Percentiles rank a stretch among this genome's conserved stretches.
phyloP scores from a whole-genome alignment of 805 yeast genomes.

The Ogataea trehalophila region DNA sequence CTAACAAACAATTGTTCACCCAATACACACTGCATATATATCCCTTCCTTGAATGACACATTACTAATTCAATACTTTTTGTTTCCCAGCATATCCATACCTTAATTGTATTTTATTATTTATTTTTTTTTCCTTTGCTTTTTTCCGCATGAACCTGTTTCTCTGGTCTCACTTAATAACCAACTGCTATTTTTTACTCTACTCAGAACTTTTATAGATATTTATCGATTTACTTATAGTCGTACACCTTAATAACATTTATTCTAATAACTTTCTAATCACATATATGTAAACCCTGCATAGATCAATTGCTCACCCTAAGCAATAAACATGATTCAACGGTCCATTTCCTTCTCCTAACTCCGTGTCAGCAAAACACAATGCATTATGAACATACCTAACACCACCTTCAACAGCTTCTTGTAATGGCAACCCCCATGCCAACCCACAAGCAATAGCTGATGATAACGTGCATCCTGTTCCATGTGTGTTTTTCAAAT shows the following conservation, averaged over 20 bases:
- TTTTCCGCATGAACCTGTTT: no score
- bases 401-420: constrained; percentile 53
- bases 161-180: no score
- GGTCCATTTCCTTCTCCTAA: constrained; percentile 65
- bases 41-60: neutral
- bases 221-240: neutral
- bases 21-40: neutral
- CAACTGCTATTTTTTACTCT: no score
- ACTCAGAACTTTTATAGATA: no score
- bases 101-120: no score
- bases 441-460: constrained; percentile 69
- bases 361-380: constrained; percentile 36
- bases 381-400: constrained; percentile 62
- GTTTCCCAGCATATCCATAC: neutral
- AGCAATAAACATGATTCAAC: constrained; percentile 47
- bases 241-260: neutral
- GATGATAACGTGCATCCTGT: constrained; percentile 86
- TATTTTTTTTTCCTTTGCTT: no score
- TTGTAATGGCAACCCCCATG: constrained; percentile 42
- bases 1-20: neutral
- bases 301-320: neutral
- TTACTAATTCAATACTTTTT: neutral
- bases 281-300: no score
- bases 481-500: constrained; percentile 66
- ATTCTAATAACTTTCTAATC: no score